A percentile compares a stretch with the other conserved stretches of the same genome.
Conservation (phyloP, 2,329 filamentous ascomycete species). For the Fusarium algeriense region DNA sequence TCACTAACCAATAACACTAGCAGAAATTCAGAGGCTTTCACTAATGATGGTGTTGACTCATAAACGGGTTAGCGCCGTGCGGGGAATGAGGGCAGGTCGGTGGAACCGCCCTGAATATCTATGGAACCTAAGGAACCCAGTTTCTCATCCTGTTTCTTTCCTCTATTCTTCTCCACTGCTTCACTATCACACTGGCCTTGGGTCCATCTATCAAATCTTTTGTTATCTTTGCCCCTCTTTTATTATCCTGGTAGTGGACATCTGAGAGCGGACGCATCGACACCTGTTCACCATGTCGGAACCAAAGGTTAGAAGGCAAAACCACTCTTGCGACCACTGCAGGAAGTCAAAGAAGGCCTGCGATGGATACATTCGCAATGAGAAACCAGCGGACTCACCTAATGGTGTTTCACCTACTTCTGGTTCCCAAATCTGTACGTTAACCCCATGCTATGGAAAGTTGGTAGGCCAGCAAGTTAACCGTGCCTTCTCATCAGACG, state of each 20-base stretch:
- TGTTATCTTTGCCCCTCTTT: neutral
- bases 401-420: neutral
- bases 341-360: neutral
- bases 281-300: neutral
- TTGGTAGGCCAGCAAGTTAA: rapidly evolving
- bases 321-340: neutral
- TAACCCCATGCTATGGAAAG: neutral
- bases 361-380: constrained; percentile 1
- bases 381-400: neutral
- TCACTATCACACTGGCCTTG: neutral
- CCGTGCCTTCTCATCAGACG: neutral
- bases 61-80: neutral
- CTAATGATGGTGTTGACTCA: neutral
- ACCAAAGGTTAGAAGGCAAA: neutral
- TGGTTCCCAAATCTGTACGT: neutral
- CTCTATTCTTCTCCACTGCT: constrained; percentile 2
- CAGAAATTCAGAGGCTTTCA: neutral
- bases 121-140: neutral
- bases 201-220: neutral
- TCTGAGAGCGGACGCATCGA: neutral
- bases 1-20: neutral
- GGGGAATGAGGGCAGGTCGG: neutral
- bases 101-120: constrained; percentile 2
- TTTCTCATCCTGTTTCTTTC: constrained; percentile 1
- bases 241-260: neutral